phyloP scores from a whole-genome alignment of 306 rosid species.

The Lablab purpureus region DNA sequence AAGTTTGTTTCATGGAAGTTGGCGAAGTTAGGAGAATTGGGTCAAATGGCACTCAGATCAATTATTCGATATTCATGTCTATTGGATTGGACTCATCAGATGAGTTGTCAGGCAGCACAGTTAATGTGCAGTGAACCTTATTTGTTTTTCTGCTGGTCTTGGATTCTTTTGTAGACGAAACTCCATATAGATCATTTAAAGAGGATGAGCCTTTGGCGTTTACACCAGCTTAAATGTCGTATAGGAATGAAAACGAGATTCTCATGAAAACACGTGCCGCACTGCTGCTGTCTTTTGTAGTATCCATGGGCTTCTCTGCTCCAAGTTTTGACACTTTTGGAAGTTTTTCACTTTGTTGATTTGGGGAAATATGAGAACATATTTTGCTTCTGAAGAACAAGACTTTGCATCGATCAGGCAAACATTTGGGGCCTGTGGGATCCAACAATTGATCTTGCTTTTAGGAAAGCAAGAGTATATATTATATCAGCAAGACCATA shows the following conservation, averaged over 20 bases:
- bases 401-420: slow-evolving; percentile 28
- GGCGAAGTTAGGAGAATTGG: not conserved
- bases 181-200: slow-evolving; percentile 18
- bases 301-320: not conserved
- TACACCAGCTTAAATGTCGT: slow-evolving; percentile 9
- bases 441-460: slow-evolving; percentile 11
- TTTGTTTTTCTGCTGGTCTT: slow-evolving; percentile 16
- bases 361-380: slow-evolving; percentile 1
- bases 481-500: slow-evolving; percentile 18
- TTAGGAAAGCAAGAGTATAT: slow-evolving; percentile 13
- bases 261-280: not conserved
- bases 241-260: slow-evolving; percentile 31
- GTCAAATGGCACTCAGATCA: slow-evolving; percentile 22
- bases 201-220: slow-evolving; percentile 11
- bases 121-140: not conserved
- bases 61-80: not conserved
- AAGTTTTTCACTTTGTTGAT: slow-evolving; percentile 1
- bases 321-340: slow-evolving; percentile 1
- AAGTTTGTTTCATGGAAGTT: slow-evolving; percentile 30
- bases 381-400: slow-evolving; percentile 15
- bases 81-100: slow-evolving; percentile 36
- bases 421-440: slow-evolving; percentile 31
- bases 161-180: slow-evolving; percentile 32
- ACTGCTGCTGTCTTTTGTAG: not conserved
- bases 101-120: slow-evolving; percentile 33